Evolutionary conservation across 1,139 yeast species (phyloP).

Genomic region (Ogataea hybrid): DNA sequence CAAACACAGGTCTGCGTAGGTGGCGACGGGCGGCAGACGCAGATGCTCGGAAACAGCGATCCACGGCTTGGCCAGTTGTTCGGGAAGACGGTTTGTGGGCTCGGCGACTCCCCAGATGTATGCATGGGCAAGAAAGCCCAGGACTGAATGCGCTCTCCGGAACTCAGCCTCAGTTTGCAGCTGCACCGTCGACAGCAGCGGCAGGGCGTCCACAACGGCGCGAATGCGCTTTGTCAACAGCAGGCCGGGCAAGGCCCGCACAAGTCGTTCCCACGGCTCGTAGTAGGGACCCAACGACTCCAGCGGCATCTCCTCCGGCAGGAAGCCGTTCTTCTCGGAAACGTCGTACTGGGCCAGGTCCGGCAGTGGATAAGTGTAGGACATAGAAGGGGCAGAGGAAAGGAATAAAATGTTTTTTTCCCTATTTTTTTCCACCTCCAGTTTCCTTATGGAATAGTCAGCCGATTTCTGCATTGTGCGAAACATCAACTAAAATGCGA

Average conservation of each 20-base stretch:
- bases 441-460: slow-evolving; percentile 6
- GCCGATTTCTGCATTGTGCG: slow-evolving; percentile 4
- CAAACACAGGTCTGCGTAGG: slow-evolving; percentile 82
- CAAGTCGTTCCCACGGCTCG: slow-evolving; percentile 76
- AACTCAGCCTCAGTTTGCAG: slow-evolving; percentile 48
- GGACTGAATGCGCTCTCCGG: slow-evolving; percentile 76
- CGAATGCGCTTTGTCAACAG: slow-evolving; percentile 66
- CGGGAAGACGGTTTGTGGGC: slow-evolving; percentile 68
- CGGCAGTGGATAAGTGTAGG: slow-evolving; percentile 37
- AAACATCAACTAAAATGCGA: no score
- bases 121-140: slow-evolving; percentile 81
- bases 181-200: slow-evolving; percentile 46
- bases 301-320: slow-evolving; percentile 69
- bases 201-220: slow-evolving; percentile 53
- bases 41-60: slow-evolving; percentile 53
- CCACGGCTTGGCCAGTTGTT: slow-evolving; percentile 69
- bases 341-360: slow-evolving; percentile 64
- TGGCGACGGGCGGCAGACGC: slow-evolving; percentile 81
- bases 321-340: slow-evolving; percentile 69
- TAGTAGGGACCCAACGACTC: slow-evolving; percentile 56
- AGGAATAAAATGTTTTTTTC: slow-evolving; percentile 2
- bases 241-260: slow-evolving; percentile 65
- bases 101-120: slow-evolving; percentile 77
- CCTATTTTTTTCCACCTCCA: slow-evolving; percentile 7
- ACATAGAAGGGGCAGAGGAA: slow-evolving; percentile 13